These are phyloP conservation scores for Lotus japonicus DNA, from an alignment of 306 rosid genomes.

Conservation along the genomic window DNA sequence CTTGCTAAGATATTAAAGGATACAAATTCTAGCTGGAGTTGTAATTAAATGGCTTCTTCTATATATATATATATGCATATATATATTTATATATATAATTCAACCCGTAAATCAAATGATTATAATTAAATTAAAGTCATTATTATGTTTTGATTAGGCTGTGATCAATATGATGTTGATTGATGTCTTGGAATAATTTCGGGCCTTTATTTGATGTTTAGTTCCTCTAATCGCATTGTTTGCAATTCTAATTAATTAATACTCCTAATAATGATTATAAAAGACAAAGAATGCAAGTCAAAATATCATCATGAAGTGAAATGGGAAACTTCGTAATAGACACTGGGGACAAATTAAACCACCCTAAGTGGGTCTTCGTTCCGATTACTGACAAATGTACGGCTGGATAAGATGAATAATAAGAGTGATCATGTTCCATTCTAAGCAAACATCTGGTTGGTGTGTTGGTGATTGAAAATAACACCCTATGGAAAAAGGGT, in stretches of 20 bases:
- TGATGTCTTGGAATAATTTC: constrained; percentile 20
- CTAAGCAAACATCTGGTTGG: not conserved
- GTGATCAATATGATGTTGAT: constrained; percentile 2
- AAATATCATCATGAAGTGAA: not conserved
- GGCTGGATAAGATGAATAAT: not conserved
- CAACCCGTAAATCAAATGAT: not conserved
- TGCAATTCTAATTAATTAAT: not conserved
- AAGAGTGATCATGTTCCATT: not conserved
- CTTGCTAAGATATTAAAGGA: no score
- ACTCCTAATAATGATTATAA: constrained; percentile 3
- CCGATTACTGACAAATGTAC: not conserved
- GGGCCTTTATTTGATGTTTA: not conserved
- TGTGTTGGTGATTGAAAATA: constrained; percentile 10
- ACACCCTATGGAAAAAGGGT: not conserved
- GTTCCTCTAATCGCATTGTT: not conserved
- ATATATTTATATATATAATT: no score
- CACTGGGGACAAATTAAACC: no score
- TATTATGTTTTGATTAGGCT: constrained; percentile 2
- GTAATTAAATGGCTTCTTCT: no score
- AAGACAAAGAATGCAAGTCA: constrained; percentile 8
- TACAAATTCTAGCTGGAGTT: no score
- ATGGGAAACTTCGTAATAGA: not conserved
- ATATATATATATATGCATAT: no score
- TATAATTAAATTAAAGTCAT: not conserved
- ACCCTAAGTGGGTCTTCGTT: not conserved